These are phyloP conservation scores for Erysimum cheiri DNA, from an alignment of 441 rosid genomes.

Conservation along the genomic window DNA sequence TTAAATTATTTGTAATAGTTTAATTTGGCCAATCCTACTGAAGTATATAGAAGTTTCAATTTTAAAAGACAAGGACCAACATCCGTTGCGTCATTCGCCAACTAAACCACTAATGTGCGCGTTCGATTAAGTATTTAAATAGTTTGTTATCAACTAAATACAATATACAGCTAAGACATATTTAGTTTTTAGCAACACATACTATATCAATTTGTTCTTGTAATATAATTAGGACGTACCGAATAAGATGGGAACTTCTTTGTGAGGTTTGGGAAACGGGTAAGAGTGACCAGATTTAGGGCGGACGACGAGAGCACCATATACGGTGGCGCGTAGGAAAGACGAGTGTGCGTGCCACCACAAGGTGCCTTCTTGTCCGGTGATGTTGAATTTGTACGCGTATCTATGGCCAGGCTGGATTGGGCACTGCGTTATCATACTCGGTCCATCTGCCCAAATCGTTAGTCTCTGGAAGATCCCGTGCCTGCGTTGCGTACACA, in stretches of 20 bases:
- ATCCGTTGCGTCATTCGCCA: constrained; percentile 20
- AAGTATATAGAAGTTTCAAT: background rate
- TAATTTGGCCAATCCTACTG: background rate
- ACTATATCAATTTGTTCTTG: background rate
- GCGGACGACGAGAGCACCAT: constrained; percentile 75
- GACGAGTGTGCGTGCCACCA: constrained; percentile 97
- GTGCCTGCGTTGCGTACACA: constrained; percentile 57
- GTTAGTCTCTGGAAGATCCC: constrained; percentile 77
- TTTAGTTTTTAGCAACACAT: background rate
- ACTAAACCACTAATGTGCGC: too few species aligned
- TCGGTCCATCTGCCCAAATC: constrained; percentile 91
- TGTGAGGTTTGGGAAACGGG: constrained; percentile 77
- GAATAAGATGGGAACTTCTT: constrained; percentile 69
- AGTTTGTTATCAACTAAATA: background rate
- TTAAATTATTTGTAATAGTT: too few species aligned
- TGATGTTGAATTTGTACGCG: constrained; percentile 65
- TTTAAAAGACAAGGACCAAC: constrained; percentile 18
- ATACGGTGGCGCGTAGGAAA: constrained; percentile 74
- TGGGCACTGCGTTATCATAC: constrained; percentile 84
- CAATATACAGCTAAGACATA: background rate
- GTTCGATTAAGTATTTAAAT: too few species aligned
- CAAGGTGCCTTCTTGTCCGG: constrained; percentile 82
- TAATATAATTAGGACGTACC: constrained; percentile 48
- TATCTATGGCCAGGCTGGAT: constrained; percentile 66
- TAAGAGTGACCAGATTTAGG: constrained; percentile 64